Percentiles rank a stretch among this genome's conserved stretches.
phyloP scores from a whole-genome alignment of 768 basidiomycete species.

The Pulveroboletus sp. region DNA sequence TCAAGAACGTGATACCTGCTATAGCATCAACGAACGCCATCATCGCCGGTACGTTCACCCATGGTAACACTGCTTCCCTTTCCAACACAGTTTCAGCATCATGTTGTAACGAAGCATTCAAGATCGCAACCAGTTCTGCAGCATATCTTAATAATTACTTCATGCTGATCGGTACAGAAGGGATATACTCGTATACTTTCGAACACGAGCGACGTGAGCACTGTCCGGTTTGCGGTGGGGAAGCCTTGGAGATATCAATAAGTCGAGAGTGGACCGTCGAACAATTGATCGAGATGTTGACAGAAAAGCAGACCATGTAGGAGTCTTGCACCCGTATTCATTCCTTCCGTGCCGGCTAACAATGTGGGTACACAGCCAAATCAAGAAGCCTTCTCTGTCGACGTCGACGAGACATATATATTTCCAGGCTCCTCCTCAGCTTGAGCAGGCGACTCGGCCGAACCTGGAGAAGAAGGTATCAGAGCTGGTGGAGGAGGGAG shows the following conservation, averaged over 20 bases:
- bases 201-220: slow-evolving; percentile 89
- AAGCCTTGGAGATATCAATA: slow-evolving; percentile 70
- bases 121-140: slow-evolving; percentile 93
- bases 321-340: slow-evolving; percentile 26
- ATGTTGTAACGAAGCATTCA: slow-evolving; percentile 99
- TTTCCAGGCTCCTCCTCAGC: slow-evolving; percentile 88
- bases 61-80: not conserved
- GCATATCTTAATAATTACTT: slow-evolving; percentile 97
- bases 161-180: slow-evolving; percentile 96
- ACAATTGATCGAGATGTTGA: slow-evolving; percentile 78
- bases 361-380: slow-evolving; percentile 57
- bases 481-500: slow-evolving; percentile 73
- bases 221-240: slow-evolving; percentile 97
- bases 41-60: slow-evolving; percentile 67
- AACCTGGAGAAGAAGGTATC: slow-evolving; percentile 84
- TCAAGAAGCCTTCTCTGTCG: slow-evolving; percentile 92
- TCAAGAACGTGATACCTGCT: slow-evolving; percentile 99
- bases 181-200: slow-evolving; percentile 96
- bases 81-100: slow-evolving; percentile 52
- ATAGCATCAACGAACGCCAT: slow-evolving; percentile 99
- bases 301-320: slow-evolving; percentile 87
- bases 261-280: slow-evolving; percentile 76
- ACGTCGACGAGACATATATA: slow-evolving; percentile 75
- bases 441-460: slow-evolving; percentile 84
- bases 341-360: not conserved